Conservation (phyloP, 2,329 filamentous ascomycete genomes). For the Aureobasidium sp. region DNA sequence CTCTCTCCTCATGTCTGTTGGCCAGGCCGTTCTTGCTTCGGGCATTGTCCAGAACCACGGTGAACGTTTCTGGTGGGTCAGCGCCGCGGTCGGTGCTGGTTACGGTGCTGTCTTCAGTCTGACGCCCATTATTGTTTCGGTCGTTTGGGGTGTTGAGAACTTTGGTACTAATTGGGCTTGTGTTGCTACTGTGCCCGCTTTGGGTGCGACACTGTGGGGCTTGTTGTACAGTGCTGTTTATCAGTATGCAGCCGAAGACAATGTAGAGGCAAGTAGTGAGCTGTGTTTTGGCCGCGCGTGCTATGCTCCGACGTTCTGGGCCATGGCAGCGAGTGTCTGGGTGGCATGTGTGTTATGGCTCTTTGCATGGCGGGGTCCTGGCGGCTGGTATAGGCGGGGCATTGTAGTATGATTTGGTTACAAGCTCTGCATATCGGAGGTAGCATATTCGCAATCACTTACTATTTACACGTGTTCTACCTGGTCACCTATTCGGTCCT, state of each 20-base stretch:
- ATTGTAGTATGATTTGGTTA: slow-evolving; percentile 7
- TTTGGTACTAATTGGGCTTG: slow-evolving; percentile 98
- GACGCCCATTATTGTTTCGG: slow-evolving; percentile 85
- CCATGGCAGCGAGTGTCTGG: slow-evolving; percentile 74
- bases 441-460: background rate
- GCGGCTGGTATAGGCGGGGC: slow-evolving; percentile 12
- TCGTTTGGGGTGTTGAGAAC: slow-evolving; percentile 98
- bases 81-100: slow-evolving; percentile 75
- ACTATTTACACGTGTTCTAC: background rate
- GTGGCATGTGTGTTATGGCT: slow-evolving; percentile 64
- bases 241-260: slow-evolving; percentile 53
- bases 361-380: slow-evolving; percentile 71
- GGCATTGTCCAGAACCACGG: slow-evolving; percentile 67
- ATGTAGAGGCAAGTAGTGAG: slow-evolving; percentile 39
- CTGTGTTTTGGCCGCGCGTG: slow-evolving; percentile 78
- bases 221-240: slow-evolving; percentile 80
- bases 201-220: slow-evolving; percentile 85
- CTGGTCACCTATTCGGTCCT: background rate
- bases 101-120: slow-evolving; percentile 90
- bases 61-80: slow-evolving; percentile 78
- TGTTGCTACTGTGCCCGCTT: slow-evolving; percentile 81
- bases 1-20: slow-evolving; percentile 62
- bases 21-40: slow-evolving; percentile 70
- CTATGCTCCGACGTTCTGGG: slow-evolving; percentile 79
- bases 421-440: background rate